Conservation (phyloP, 192 early-diverging fungal species). For the Piromyces finnis region DNA sequence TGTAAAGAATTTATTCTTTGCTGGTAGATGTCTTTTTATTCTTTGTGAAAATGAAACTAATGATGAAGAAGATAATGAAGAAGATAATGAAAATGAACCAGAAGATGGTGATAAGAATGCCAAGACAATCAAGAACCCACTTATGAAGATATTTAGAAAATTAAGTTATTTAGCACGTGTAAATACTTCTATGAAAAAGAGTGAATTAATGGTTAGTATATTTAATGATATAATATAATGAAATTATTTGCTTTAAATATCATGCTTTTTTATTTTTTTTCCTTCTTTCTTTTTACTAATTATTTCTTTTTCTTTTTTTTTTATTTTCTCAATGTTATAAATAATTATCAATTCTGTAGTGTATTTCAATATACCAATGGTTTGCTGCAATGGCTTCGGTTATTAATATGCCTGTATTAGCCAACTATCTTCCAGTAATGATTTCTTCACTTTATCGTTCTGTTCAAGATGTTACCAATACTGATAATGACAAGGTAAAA, state of each 20-base stretch:
- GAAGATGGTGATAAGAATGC: slow-evolving; percentile 19
- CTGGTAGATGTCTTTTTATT: slow-evolving; percentile 47
- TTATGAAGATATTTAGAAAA: not conserved
- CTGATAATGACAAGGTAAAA: slow-evolving; percentile 47
- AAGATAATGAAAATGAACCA: slow-evolving; percentile 5
- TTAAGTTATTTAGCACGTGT: not conserved
- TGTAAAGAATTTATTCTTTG: slow-evolving; percentile 85
- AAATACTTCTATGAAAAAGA: not conserved
- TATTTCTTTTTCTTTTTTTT: not conserved
- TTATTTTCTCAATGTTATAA: too few relatives aligned
- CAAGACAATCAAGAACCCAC: not conserved
- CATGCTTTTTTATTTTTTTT: too few relatives aligned
- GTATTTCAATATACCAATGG: slow-evolving; percentile 72
- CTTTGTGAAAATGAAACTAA: slow-evolving; percentile 6
- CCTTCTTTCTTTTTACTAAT: too few relatives aligned
- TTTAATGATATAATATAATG: not conserved
- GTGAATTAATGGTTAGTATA: not conserved
- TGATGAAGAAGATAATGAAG: slow-evolving; percentile 10
- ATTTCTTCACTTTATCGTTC: slow-evolving; percentile 67
- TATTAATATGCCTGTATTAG: slow-evolving; percentile 31
- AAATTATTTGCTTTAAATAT: too few relatives aligned
- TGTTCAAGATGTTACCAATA: slow-evolving; percentile 43
- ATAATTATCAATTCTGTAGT: too few relatives aligned
- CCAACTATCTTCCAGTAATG: slow-evolving; percentile 48
- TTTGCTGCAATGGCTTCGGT: slow-evolving; percentile 68